phyloP scores from a whole-genome alignment of 1,139 yeast genomes.

The Hemisphaericaspora xylofermentans region DNA sequence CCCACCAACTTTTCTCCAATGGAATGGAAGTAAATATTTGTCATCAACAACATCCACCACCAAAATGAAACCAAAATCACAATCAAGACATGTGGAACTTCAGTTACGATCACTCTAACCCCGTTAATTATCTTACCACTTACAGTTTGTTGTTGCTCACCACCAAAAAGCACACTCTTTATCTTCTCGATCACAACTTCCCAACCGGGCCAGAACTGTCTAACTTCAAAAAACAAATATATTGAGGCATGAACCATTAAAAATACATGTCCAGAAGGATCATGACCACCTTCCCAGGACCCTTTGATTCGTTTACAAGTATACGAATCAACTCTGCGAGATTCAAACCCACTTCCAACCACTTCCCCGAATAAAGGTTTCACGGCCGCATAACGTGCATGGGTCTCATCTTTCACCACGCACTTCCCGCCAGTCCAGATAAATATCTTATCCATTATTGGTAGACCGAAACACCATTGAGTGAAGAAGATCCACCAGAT shows the following conservation, averaged over 20 bases:
- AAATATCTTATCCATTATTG: constrained; percentile 87
- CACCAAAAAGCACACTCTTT: neutral
- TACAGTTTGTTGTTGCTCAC: neutral
- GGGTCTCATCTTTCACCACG: constrained; percentile 17
- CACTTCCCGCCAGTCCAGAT: constrained; percentile 83
- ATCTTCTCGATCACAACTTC: constrained; percentile 4
- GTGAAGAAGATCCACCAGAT: constrained; percentile 81
- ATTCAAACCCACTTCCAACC: constrained; percentile 10
- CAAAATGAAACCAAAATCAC: constrained; percentile 54
- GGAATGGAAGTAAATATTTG: constrained; percentile 84
- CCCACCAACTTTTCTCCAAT: constrained; percentile 72
- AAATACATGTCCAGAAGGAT: constrained; percentile 94
- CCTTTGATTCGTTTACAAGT: constrained; percentile 67
- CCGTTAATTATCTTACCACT: constrained; percentile 40
- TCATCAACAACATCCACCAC: constrained; percentile 88
- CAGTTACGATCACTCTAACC: constrained; percentile 13
- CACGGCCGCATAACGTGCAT: neutral
- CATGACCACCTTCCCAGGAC: constrained; percentile 89
- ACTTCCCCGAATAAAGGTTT: constrained; percentile 7
- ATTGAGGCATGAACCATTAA: constrained; percentile 71
- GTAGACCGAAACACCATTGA: constrained; percentile 86
- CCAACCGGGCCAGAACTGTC: constrained; percentile 40
- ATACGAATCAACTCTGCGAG: constrained; percentile 38
- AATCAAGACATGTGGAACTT: constrained; percentile 46
- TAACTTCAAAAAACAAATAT: constrained; percentile 66